Conservation (phyloP, 208 protist species). For the Leishmania guyanensis region DNA sequence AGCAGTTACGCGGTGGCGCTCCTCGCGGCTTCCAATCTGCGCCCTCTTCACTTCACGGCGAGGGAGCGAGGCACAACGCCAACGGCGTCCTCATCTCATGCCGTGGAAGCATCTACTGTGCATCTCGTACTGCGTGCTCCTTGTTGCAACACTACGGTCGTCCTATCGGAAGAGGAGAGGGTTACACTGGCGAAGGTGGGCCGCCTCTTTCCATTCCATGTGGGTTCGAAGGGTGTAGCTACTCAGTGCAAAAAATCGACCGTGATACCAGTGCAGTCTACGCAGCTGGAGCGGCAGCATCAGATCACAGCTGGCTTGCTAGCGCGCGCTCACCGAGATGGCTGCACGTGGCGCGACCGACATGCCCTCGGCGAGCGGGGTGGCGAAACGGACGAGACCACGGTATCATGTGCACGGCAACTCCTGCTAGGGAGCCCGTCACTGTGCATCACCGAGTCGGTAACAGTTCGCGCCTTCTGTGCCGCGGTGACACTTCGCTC, state of each 20-base stretch:
- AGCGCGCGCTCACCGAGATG: constrained; percentile 14
- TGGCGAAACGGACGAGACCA: neutral
- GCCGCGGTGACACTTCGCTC: constrained; percentile 27
- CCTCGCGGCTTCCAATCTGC: constrained; percentile 45
- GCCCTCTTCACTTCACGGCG: constrained; percentile 17
- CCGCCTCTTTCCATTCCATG: constrained; percentile 18
- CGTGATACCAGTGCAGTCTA: neutral
- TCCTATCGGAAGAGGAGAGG: constrained; percentile 26
- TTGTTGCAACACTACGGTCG: constrained; percentile 27
- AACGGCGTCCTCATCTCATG: too few species aligned
- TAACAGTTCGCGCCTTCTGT: constrained; percentile 52
- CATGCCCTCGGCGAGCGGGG: neutral
- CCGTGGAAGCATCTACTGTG: neutral
- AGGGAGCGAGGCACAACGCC: neutral
- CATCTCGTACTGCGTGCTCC: constrained; percentile 27
- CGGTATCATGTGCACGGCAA: constrained; percentile 9
- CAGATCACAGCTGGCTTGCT: constrained; percentile 13
- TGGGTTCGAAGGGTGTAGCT: neutral
- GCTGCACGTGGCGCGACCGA: constrained; percentile 29
- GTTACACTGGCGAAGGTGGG: constrained; percentile 17
- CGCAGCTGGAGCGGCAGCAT: constrained; percentile 14
- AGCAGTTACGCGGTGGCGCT: constrained; percentile 39
- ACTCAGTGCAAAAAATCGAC: neutral
- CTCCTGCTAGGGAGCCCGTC: constrained; percentile 35
- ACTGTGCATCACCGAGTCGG: constrained; percentile 28